phyloP scores from a whole-genome alignment of 306 rosid species.

The Casuarina glauca region DNA sequence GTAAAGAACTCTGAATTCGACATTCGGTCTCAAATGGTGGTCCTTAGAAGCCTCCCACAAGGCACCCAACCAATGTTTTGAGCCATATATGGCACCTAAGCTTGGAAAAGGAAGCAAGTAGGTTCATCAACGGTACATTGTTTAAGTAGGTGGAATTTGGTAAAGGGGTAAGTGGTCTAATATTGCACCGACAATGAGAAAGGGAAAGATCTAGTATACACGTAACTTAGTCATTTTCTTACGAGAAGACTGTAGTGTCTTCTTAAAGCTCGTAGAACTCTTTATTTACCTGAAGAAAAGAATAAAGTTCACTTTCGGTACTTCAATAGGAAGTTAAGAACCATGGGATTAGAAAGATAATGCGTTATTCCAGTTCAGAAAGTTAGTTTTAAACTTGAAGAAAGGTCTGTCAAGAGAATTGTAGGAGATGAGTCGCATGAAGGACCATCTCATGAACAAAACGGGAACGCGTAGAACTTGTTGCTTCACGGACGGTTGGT shows the following conservation, averaged over 20 bases:
- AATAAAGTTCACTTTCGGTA: background rate
- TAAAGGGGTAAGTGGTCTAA: background rate
- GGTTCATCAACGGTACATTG: background rate
- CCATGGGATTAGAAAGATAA: background rate
- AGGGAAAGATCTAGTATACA: background rate
- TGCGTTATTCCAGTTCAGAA: background rate
- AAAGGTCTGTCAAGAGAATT: background rate
- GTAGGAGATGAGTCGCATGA: too few relatives aligned
- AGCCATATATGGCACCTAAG: background rate
- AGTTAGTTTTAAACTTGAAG: background rate
- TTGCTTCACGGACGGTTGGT: background rate
- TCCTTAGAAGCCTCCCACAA: background rate
- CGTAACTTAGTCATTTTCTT: background rate
- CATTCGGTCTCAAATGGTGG: background rate
- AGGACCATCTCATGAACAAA: too few relatives aligned
- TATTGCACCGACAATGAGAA: background rate
- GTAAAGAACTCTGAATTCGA: background rate
- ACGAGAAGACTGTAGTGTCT: background rate
- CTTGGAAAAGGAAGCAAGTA: background rate
- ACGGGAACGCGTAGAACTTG: background rate
- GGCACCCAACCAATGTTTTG: background rate
- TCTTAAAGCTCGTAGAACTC: background rate
- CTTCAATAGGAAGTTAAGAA: slow-evolving; percentile 2
- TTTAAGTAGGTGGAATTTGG: background rate
- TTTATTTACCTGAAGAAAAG: slow-evolving; percentile 4